Percentiles rank a stretch among this genome's conserved stretches.
Conservation (phyloP, 2,329 filamentous ascomycete species). For the Beauveria brongniartii region DNA sequence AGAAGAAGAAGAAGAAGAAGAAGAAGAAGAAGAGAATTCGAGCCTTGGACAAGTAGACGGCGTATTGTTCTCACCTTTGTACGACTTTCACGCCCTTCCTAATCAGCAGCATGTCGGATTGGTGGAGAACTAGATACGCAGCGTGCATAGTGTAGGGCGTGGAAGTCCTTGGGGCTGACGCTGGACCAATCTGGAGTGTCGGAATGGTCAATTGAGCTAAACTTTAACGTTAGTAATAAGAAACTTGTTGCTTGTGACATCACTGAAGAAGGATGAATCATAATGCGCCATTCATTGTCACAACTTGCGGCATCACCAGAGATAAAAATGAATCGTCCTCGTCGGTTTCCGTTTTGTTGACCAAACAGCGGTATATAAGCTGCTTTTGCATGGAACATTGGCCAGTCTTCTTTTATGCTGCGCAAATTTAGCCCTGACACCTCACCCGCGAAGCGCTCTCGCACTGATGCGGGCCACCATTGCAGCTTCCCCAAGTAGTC, state of each 20-base stretch:
- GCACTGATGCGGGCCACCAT: too few relatives aligned
- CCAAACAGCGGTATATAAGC: too few relatives aligned
- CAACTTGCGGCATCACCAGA: too few relatives aligned
- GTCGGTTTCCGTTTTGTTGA: too few relatives aligned
- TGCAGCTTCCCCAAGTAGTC: too few relatives aligned
- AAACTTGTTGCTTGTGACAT: background rate
- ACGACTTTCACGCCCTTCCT: background rate
- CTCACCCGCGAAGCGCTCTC: too few relatives aligned
- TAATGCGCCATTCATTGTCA: background rate
- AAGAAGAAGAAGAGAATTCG: background rate
- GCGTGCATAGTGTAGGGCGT: slow-evolving; percentile 4
- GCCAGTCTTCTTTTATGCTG: too few relatives aligned
- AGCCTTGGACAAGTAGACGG: background rate
- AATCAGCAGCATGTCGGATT: background rate
- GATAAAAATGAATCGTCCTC: too few relatives aligned
- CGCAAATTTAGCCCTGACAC: too few relatives aligned
- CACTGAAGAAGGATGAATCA: background rate
- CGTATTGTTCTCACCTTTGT: background rate
- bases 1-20: too few relatives aligned
- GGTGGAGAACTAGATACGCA: slow-evolving; percentile 1
- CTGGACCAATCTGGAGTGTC: slow-evolving; percentile 1
- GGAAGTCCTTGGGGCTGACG: background rate
- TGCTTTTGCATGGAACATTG: too few relatives aligned
- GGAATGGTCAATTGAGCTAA: slow-evolving; percentile 6
- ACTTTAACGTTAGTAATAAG: background rate